Evolutionary conservation across 2,329 filamentous ascomycete species (phyloP), one percentile per base, ranked within the genome.

Genomic region (Cladosporium sp.): DNA sequence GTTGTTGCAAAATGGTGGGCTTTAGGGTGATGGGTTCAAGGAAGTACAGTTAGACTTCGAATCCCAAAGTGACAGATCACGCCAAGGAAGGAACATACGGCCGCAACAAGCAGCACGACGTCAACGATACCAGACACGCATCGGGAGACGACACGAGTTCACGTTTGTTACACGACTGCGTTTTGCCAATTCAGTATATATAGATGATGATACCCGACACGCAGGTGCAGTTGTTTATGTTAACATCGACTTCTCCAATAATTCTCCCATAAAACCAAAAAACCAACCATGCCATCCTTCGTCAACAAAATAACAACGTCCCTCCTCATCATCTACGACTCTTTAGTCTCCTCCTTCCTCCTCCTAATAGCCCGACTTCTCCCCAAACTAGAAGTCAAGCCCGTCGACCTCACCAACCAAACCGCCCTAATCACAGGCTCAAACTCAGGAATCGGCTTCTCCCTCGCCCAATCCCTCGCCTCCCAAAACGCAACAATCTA

Each of bases 371-470:
- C 13, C 9, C 27, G 38, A 11, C 38, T 49, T 6, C 38, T 49
- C 2, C 47, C 47, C 9, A 20, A 13, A 8, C 29, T 38, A 11
- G 7, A 22, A 22, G 30, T 49, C 18, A 7, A 22, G 2, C 19
- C 11, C 9, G n/a, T n/a, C n/a, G 45, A 54, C 32, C 50, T 52
- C 36, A 38, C 49, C 1, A 45, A 52, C 22, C 53, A 51, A 32
- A 52, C 43, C 32, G 50, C 50, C 16, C 46, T 59, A 16, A 47
- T 59, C 16, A 59, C 53, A 6, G 57, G 57, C 19, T 50, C 53
- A 6, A 59, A 55, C 46, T 43, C 49, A 27, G 57, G 57, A 22
- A 56, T 57, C 22, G 57, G 57, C 30, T 52, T 49, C 45, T 45
- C 50, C n/a, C 35, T 55, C 9, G 50, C 55, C 18, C 40, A 51